Evolutionary conservation across 352 stramenopile species (phyloP).

Genomic region (Pythium folliculosum): DNA sequence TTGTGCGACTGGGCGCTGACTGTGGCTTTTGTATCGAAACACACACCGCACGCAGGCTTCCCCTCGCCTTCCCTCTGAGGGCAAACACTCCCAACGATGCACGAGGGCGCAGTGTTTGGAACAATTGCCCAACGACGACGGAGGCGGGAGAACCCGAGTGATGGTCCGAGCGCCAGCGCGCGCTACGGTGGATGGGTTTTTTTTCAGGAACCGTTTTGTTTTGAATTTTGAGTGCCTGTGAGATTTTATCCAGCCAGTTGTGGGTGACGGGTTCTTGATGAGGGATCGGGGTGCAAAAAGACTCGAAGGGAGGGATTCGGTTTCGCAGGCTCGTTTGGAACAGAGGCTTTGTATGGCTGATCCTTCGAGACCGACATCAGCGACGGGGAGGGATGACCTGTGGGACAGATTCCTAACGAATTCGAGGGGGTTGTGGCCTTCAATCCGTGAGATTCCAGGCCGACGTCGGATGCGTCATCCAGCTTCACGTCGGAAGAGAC

Average conservation of each 20-base stretch:
- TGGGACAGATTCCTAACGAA: slow-evolving; percentile 4
- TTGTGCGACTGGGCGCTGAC: neutral
- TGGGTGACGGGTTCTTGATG: neutral
- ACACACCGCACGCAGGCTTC: neutral
- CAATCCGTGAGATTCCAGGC: slow-evolving; percentile 5
- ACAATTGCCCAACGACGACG: neutral
- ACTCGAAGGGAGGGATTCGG: neutral
- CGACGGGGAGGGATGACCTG: slow-evolving; percentile 20
- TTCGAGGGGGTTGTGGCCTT: slow-evolving; percentile 18
- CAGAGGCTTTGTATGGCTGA: slow-evolving; percentile 12
- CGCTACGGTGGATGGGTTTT: neutral
- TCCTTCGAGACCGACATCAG: neutral
- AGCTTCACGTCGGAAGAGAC: slow-evolving; percentile 2
- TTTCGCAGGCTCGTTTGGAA: slow-evolving; percentile 9
- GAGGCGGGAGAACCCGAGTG: neutral
- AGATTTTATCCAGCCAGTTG: slow-evolving; percentile 13
- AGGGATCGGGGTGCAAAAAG: slow-evolving; percentile 4
- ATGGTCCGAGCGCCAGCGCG: slow-evolving; percentile 1
- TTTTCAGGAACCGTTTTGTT: neutral
- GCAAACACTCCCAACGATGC: neutral
- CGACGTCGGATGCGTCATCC: slow-evolving; percentile 26
- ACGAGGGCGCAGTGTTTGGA: neutral
- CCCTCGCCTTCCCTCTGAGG: neutral
- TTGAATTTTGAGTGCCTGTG: neutral
- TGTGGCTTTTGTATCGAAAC: slow-evolving; percentile 10